Percentiles rank a stretch among this genome's conserved stretches.
Conservation (phyloP, 768 basidiomycete genomes). For the Tricholoma matsutake region DNA sequence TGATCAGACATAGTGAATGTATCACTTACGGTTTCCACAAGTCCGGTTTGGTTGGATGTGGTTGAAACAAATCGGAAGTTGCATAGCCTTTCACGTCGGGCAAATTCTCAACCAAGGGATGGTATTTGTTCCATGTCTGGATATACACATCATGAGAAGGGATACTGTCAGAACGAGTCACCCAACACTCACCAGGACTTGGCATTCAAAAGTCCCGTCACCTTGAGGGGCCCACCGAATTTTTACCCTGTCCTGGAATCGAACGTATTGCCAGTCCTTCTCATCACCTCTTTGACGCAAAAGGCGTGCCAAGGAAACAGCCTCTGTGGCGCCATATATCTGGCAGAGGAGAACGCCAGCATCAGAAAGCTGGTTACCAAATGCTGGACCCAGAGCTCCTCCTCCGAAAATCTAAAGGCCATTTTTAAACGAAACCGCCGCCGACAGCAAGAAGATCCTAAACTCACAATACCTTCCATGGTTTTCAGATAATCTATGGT, state of each 20-base stretch:
- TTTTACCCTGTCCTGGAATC: slow-evolving; percentile 7
- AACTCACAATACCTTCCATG: slow-evolving; percentile 9
- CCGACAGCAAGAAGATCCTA: background rate
- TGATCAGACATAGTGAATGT: too few relatives aligned
- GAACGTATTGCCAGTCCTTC: slow-evolving; percentile 13
- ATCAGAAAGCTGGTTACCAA: slow-evolving; percentile 6
- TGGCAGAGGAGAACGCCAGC: slow-evolving; percentile 9
- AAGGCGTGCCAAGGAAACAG: slow-evolving; percentile 7
- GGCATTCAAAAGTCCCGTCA: slow-evolving; percentile 29
- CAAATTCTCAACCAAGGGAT: slow-evolving; percentile 31
- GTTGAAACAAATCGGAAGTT: slow-evolving; percentile 40
- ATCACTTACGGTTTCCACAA: slow-evolving; percentile 41
- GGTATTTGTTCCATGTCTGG: slow-evolving; percentile 25
- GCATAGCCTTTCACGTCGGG: slow-evolving; percentile 36
- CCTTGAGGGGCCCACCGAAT: slow-evolving; percentile 28
- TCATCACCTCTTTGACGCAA: slow-evolving; percentile 12
- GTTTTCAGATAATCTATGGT: slow-evolving; percentile 16
- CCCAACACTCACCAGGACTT: slow-evolving; percentile 26
- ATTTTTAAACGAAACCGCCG: background rate
- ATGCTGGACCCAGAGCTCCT: slow-evolving; percentile 9
- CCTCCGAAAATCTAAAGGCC: slow-evolving; percentile 5
- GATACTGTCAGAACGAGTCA: too few relatives aligned
- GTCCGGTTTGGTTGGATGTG: slow-evolving; percentile 38
- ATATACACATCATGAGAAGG: background rate
- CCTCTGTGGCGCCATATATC: slow-evolving; percentile 16